Evolutionary conservation across 2,329 filamentous ascomycete species (phyloP), one percentile per base, ranked within the genome.

Genomic region (Sporothrix curviconia): DNA sequence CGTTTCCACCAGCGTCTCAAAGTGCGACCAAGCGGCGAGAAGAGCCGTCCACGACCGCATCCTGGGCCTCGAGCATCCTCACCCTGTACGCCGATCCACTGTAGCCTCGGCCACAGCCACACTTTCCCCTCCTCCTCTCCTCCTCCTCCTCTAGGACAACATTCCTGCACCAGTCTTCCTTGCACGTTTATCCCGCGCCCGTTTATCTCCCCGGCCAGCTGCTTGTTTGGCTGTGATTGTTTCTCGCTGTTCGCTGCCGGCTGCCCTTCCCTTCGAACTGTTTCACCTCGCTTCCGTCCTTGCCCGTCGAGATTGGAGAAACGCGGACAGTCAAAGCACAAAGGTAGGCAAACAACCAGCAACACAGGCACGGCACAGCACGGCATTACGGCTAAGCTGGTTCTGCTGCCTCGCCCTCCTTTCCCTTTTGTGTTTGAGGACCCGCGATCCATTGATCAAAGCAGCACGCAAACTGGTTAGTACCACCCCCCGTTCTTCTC

Each of bases 371-470:
- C 24, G 43, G 42, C 58, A 53, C 54, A 37, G 30, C 32, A 49
- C 49, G 55, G 50, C 55, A 55, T 34, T 44, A 24, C 50, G 50
- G 46, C 55, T 51, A 58, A 55, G 55, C 58, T 46, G 46, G 17
- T 32, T 34, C 43, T 22, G 47, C 52, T 52, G 47, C 43, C 55
- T 55, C 19, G 44, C 30, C 28, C 17, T n/a, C 57, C 36, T 39
- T 7, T 15, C 49, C 42, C 42, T 28, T 25, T 40, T 25, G 50
- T 55, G 58, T 60, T 60, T 60, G 58, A 55, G 49, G 36, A 51
- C 58, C 50, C 37, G 50, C 54, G 25, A 30, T 44, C 52, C 36
- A 55, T 25, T 55, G 22, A 52, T 36, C 42, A 44, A 52, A 56
- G 44, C 46, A 47, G n/a, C 9, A 7, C 17, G 57, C 46, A 51